Evolutionary conservation across 2,329 filamentous ascomycete species (phyloP), one percentile per base, ranked within the genome.

Genomic region (Phialophora expanda): DNA sequence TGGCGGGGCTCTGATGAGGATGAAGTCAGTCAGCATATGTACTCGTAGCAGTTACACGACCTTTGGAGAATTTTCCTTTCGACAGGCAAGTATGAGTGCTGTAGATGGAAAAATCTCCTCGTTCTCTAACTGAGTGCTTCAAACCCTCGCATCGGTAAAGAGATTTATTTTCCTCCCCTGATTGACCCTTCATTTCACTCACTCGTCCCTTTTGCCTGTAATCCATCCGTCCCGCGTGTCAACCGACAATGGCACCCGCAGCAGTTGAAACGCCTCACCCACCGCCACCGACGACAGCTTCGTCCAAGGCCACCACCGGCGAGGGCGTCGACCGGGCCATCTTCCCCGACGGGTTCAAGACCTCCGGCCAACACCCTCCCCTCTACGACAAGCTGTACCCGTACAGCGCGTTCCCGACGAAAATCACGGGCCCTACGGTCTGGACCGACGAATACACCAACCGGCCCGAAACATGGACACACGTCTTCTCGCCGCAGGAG

Each of bases 351-450:
- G 87, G 87, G 9, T 81, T 89, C 72, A 88, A 86, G 73, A 89
- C 88, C 22, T 85, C 89, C 0, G 91, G 91, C 46, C 91, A 94
- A 75, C 89, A 91, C 71, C 82, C 85, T 26, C 91, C 91, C 1
- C 76, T 90, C 38, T 89, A 89, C 74, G 82, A 87, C 34, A 79
- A 83, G 8, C 77, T 94, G n/a, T 81, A 79, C 56, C 85, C 89
- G 0, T 94, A 92, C 76, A 81, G 84, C 0, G 83, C 84, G 17
- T 94, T 93, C 73, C 91, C 91, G 51, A 85, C 86, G 66, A 78
- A 89, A 66, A 92, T 93, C 75, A 83, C 83, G 0, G 90, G 90
- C 11, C 85, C 86, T 0, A 93, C 90, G 0, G 86, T 91, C 32
- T 95, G 91, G 91, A 82, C 85, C 4, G 84, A 87, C 32, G 88